Base-by-base conservation (phyloP, 495 filamentous ascomycete species). In the Penicillium daleae region DNA sequence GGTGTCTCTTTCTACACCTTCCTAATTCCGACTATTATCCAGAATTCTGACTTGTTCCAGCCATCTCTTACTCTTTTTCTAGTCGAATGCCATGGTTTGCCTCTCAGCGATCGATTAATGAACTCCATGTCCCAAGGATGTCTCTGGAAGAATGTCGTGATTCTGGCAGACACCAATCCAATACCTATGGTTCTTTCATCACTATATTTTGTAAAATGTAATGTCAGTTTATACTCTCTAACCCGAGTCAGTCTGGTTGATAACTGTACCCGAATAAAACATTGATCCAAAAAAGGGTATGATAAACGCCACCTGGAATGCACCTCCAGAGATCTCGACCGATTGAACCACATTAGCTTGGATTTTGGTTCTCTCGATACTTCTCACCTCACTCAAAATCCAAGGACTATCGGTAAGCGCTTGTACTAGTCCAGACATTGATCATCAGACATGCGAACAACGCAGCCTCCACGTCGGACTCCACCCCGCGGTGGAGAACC, bases 401-500 rank as follows among this genome's bases (percentile, higher is more conserved):
- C 17, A n/a, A 35, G 8, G 17, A 12, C 29, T 29, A 54, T 54
- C 26, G n/a, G 24, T 26, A n/a, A n/a, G n/a, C n/a, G 3, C 21
- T 50, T 17, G 7, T 15, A 6, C 22, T 15, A 13, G 26, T 6
- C 31, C 51, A 21, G 21, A 29, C 51, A 31, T n/a, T 17, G 6
- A 15, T 46, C 6, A 12, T 7, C 21, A 15, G 42, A 22, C 42
- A 46, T 46, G 42, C 42, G 42, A 22, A 9, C 39, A 21, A 10
- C 19, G 8, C n/a, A n/a, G 4, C 15, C 32, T 53, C 33, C 19
- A 44, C 4, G 49, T 50, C 39, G 26, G 50, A 42, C 61, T 59
- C 52, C 59, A 44, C 46, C 46, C 22, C 51, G 44, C 66, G 68
- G 67, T 62, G 65, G 50, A 62, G 58, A 60, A 37, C 39, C 61